Evolutionary conservation across 2,329 filamentous ascomycete species (phyloP).

Genomic region (Botryosphaeria agaves): DNA sequence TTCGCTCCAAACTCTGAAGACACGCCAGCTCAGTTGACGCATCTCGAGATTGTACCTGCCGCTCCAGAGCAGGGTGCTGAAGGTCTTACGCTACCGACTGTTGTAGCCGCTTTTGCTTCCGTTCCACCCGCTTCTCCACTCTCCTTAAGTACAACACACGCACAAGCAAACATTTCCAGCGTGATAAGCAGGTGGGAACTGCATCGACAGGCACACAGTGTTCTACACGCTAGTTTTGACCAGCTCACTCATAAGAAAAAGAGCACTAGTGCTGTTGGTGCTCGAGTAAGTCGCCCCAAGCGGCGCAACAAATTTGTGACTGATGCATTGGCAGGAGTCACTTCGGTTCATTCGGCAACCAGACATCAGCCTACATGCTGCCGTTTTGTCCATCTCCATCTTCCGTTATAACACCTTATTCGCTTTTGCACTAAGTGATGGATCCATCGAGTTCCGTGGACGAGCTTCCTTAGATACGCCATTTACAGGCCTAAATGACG

Average conservation of each 20-base stretch:
- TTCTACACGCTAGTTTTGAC: slow-evolving; percentile 59
- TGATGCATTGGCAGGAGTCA: background rate
- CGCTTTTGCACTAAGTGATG: slow-evolving; percentile 61
- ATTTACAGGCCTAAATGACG: slow-evolving; percentile 55
- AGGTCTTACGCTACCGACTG: slow-evolving; percentile 29
- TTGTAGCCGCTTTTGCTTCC: slow-evolving; percentile 58
- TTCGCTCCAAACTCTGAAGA: too few species aligned
- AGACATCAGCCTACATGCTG: slow-evolving; percentile 51
- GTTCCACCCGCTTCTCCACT: slow-evolving; percentile 18
- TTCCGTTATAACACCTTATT: slow-evolving; percentile 56
- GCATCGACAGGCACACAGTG: slow-evolving; percentile 40
- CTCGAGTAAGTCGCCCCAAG: background rate
- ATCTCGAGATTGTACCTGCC: slow-evolving; percentile 55
- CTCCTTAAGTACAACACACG: slow-evolving; percentile 31
- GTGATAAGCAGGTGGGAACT: slow-evolving; percentile 74
- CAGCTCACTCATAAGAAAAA: slow-evolving; percentile 52
- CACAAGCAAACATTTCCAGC: slow-evolving; percentile 50
- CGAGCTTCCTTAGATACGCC: too few species aligned
- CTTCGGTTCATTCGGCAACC: slow-evolving; percentile 31
- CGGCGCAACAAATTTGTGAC: too few species aligned
- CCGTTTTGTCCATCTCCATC: slow-evolving; percentile 49
- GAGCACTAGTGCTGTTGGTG: slow-evolving; percentile 15
- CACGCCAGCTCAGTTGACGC: slow-evolving; percentile 42
- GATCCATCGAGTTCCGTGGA: slow-evolving; percentile 65
- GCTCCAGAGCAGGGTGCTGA: slow-evolving; percentile 42